phyloP scores from a whole-genome alignment of 495 filamentous ascomycete species.

The Penicillium silybi region DNA sequence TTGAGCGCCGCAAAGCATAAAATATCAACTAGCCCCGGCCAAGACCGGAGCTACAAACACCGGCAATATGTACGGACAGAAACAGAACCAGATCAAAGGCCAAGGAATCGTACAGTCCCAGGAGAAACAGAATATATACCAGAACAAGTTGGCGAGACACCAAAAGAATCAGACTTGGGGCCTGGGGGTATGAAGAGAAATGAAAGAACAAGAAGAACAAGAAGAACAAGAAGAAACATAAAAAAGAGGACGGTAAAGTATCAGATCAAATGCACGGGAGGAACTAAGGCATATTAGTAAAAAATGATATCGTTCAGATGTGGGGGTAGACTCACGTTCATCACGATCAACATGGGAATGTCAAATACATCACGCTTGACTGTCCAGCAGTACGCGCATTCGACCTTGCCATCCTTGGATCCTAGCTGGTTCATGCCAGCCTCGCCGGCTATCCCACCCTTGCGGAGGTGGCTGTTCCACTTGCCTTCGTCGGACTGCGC shows the following conservation, averaged over 20 bases:
- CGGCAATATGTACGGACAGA: conserved; percentile 19
- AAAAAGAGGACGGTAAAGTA: conserved; percentile 1
- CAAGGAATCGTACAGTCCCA: conserved; percentile 31
- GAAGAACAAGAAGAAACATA: conserved; percentile 2
- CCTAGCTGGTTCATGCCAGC: conserved; percentile 70
- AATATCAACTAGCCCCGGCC: conserved; percentile 10
- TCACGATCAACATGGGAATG: conserved; percentile 96
- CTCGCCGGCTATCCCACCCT: conserved; percentile 65
- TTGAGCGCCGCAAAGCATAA: conserved; percentile 21
- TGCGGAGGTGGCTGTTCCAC: conserved; percentile 44
- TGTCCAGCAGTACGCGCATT: conserved; percentile 94
- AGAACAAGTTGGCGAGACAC: conserved; percentile 11
- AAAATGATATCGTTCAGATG: background rate
- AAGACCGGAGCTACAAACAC: conserved; percentile 7
- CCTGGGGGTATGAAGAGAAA: conserved; percentile 21
- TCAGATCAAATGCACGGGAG: conserved; percentile 44
- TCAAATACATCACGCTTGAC: conserved; percentile 96
- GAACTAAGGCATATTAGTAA: conserved; percentile 30
- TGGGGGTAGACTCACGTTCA: conserved; percentile 69
- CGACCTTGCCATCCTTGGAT: conserved; percentile 83
- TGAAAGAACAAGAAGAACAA: conserved; percentile 4
- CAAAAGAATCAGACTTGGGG: conserved; percentile 7
- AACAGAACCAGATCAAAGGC: conserved; percentile 6
- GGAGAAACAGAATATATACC: conserved; percentile 19
- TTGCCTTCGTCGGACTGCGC: conserved; percentile 42